Evolutionary conservation across 2,329 filamentous ascomycete species (phyloP), one percentile per base, ranked within the genome.

Genomic region (Trichothecium roseum): DNA sequence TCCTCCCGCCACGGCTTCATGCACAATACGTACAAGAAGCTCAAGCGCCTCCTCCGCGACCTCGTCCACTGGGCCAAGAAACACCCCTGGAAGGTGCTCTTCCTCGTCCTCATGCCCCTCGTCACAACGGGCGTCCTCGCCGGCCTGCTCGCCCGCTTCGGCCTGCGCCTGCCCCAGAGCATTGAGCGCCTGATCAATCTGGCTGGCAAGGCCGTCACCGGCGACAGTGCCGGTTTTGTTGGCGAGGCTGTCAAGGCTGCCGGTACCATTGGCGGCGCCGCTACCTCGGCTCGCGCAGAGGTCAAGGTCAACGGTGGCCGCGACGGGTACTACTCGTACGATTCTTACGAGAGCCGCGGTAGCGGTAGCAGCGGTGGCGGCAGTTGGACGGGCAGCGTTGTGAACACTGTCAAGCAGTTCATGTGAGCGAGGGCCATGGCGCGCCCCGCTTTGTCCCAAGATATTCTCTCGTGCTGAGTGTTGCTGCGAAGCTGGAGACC

Each of bases 31-130:
- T 71, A 85, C 56, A 74, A 75, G 57, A 81, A 85, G 50, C 74
- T 95, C 41, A 81, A 81, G 53, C 78, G 81, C 30, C 74, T 94
- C 42, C 63, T 94, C 38, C 81, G 82, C 50, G 80, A 94, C 54
- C 76, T 95, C 8, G 68, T 81, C 55, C 74, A 80, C 55, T 94
- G 89, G 62, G 82, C 84, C 49, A 81, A 84, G 54, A 72, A 77
- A 27, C 81, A 95, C 62, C 89, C 88, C 0, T 63, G 86, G 53
- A 93, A 93, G 62, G 84, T 94, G 32, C 84, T 95, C 64, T 69
- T 84, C 66, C 73, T 87, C 42, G 81, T 94, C 42, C 72, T 95
- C 49, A 77, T 95, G 72, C 89, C 89, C 8, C 69, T 96, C 39
- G 65, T 95, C 49, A 87, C 81, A 2, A 85, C 85, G 35, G 89